Percentiles rank a stretch among this genome's conserved stretches.
These are phyloP conservation scores for Solanum bukasovii DNA, from an alignment of 257 asterid genomes.

Conservation along the genomic window DNA sequence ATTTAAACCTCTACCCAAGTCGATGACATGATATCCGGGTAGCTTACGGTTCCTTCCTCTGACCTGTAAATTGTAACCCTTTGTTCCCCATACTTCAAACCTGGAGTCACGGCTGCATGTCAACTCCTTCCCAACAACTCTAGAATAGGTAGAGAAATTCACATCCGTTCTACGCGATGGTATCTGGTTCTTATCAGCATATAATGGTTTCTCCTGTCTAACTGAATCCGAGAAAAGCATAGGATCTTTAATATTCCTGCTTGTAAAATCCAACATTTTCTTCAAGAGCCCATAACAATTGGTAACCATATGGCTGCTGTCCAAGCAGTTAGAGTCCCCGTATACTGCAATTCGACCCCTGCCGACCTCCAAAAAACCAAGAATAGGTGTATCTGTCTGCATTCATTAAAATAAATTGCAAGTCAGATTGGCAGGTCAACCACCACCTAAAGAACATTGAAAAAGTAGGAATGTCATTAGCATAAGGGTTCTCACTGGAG, in stretches of 20 bases:
- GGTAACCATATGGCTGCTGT: conserved; percentile 99
- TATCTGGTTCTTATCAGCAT: conserved; percentile 52
- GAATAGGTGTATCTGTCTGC: conserved; percentile 94
- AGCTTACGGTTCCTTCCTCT: conserved; percentile 68
- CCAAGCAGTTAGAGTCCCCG: conserved; percentile 97
- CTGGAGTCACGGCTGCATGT: conserved; percentile 74
- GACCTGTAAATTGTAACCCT: conserved; percentile 63
- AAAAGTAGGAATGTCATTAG: not conserved
- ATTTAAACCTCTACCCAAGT: conserved; percentile 48
- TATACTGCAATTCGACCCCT: conserved; percentile 75
- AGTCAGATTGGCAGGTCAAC: not conserved
- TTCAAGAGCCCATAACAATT: conserved; percentile 93
- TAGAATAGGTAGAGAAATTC: conserved; percentile 77
- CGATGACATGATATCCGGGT: conserved; percentile 56
- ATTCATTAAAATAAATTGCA: conserved; percentile 7
- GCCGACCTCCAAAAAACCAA: conserved; percentile 73
- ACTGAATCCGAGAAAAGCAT: conserved; percentile 62
- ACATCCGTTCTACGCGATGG: conserved; percentile 91
- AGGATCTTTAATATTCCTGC: conserved; percentile 52
- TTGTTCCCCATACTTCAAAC: conserved; percentile 87
- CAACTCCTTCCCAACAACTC: conserved; percentile 67
- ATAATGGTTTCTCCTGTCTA: conserved; percentile 51
- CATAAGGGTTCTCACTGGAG: not conserved
- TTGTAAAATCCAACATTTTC: conserved; percentile 70
- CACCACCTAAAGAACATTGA: not conserved